Conservation (phyloP, 192 early-diverging fungal genomes). For the Linnemannia elongata region DNA sequence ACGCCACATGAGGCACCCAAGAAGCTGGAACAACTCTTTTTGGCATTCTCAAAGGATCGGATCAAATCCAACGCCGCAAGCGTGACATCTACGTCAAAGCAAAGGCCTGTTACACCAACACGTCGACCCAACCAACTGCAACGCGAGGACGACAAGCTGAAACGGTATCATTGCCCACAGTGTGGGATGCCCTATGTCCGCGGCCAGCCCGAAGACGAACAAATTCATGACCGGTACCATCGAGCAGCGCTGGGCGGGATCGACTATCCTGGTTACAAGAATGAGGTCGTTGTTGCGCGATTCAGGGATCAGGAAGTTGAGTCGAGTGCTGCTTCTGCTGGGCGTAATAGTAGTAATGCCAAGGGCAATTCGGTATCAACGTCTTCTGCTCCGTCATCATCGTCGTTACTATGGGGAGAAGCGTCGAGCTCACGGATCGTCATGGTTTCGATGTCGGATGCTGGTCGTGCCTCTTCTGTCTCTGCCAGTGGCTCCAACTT, state of each 20-base stretch:
- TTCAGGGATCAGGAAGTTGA: constrained; percentile 26
- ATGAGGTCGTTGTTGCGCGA: constrained; percentile 53
- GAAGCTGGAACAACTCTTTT: constrained; percentile 47
- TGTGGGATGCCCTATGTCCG: constrained; percentile 61
- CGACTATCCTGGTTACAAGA: constrained; percentile 62
- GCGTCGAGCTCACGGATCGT: constrained; percentile 38
- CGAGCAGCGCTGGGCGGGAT: constrained; percentile 54
- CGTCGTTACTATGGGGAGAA: neutral
- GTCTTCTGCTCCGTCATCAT: neutral
- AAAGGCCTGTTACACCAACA: neutral
- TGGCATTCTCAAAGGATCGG: constrained; percentile 37
- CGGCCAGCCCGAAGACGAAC: constrained; percentile 58
- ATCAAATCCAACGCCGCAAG: constrained; percentile 1
- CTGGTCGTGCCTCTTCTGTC: constrained; percentile 3
- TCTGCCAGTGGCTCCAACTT: constrained; percentile 10
- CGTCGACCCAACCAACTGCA: constrained; percentile 26
- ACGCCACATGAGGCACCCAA: constrained; percentile 7
- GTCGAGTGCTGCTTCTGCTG: neutral
- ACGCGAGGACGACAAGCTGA: constrained; percentile 45
- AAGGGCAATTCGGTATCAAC: neutral
- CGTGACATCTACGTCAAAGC: neutral
- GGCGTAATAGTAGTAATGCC: neutral
- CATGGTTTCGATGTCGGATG: constrained; percentile 48
- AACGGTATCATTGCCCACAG: constrained; percentile 55
- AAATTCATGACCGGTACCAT: constrained; percentile 60